These are phyloP conservation scores for Mycena galopus DNA, from an alignment of 768 basidiomycete genomes.

Conservation along the genomic window DNA sequence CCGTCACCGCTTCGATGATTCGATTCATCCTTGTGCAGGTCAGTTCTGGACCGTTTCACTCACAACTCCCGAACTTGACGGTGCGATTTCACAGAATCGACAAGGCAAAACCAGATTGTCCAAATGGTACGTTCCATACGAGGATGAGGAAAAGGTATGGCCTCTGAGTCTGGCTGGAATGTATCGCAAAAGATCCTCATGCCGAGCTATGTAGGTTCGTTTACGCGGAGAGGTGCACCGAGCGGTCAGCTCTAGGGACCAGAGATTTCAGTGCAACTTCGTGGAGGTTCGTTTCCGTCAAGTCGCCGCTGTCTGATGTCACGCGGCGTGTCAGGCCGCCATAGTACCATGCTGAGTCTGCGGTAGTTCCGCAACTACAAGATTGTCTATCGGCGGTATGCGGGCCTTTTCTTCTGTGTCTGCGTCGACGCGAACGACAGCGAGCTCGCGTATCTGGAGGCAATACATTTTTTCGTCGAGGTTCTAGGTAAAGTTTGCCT, in stretches of 20 bases:
- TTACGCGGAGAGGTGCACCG: slow-evolving; percentile 97
- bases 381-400: slow-evolving; percentile 96
- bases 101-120: slow-evolving; percentile 99
- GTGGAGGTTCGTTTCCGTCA: slow-evolving; percentile 79
- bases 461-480: slow-evolving; percentile 98
- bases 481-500: slow-evolving; percentile 78
- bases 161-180: too few species aligned
- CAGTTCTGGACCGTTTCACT: slow-evolving; percentile 30
- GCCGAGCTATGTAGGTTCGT: slow-evolving; percentile 70
- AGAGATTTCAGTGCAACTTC: slow-evolving; percentile 99
- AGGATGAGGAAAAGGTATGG: slow-evolving; percentile 99
- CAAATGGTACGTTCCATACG: slow-evolving; percentile 99
- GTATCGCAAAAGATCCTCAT: too few species aligned
- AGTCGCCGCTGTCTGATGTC: too few species aligned
- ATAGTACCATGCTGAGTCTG: not conserved
- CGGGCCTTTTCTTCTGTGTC: slow-evolving; percentile 97
- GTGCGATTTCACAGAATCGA: slow-evolving; percentile 76
- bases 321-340: too few species aligned
- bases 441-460: slow-evolving; percentile 96
- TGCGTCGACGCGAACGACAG: slow-evolving; percentile 99
- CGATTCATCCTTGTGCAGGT: slow-evolving; percentile 98
- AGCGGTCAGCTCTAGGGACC: slow-evolving; percentile 93
- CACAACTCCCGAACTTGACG: slow-evolving; percentile 6
- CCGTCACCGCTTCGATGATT: slow-evolving; percentile 78
- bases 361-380: slow-evolving; percentile 98